These are phyloP conservation scores for Pythium rhizo-oryzae DNA, from an alignment of 352 stramenopile genomes.

Conservation along the genomic window DNA sequence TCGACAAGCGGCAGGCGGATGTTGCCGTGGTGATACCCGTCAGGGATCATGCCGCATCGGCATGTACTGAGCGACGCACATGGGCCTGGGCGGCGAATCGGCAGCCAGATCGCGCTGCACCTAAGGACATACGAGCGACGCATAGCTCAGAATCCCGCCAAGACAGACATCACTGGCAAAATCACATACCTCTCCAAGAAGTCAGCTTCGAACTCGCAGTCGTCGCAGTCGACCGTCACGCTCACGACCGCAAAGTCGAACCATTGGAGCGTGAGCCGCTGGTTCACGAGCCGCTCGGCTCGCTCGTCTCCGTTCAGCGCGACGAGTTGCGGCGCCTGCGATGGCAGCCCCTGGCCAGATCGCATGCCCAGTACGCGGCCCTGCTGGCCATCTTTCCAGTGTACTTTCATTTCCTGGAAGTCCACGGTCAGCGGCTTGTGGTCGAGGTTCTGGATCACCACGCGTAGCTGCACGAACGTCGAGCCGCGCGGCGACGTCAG, in stretches of 20 bases:
- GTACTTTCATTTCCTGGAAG: constrained; percentile 60
- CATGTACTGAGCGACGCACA: constrained; percentile 59
- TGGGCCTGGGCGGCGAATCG: constrained; percentile 54
- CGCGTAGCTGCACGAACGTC: constrained; percentile 62
- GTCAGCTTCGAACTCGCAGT: constrained; percentile 76
- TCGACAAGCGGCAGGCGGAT: constrained; percentile 72
- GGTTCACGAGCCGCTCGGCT: constrained; percentile 29
- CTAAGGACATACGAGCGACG: constrained; percentile 9
- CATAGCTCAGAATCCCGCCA: background rate
- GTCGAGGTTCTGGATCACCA: constrained; percentile 74
- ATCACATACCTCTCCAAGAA: constrained; percentile 60
- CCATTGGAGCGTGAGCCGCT: constrained; percentile 51
- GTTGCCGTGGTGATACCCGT: constrained; percentile 71
- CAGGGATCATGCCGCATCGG: constrained; percentile 69
- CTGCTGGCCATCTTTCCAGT: constrained; percentile 69
- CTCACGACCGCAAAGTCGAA: constrained; percentile 70
- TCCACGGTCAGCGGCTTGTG: constrained; percentile 57
- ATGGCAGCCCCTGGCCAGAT: constrained; percentile 16
- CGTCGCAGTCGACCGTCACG: constrained; percentile 62
- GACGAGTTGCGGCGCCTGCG: constrained; percentile 50
- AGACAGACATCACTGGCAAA: too few relatives aligned
- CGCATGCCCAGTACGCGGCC: constrained; percentile 45
- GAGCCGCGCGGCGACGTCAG: constrained; percentile 30
- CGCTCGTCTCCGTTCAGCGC: constrained; percentile 58
- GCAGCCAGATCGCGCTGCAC: constrained; percentile 66